Conservation (phyloP, 805 yeast species). For the Myxozyma nipponensis region DNA sequence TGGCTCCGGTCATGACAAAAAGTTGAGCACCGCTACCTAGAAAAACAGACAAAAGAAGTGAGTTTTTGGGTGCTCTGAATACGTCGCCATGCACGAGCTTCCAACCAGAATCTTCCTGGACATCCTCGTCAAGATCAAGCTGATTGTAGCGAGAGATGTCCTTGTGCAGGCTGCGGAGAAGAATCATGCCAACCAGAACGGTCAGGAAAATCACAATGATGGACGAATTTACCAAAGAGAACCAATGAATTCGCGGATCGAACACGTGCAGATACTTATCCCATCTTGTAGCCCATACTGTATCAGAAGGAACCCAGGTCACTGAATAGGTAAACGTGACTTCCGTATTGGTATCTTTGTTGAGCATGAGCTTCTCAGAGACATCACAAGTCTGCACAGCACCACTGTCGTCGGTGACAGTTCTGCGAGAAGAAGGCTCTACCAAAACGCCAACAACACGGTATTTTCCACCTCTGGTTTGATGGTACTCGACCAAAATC, state of each 20-base stretch:
- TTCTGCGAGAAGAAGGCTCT: conserved; percentile 57
- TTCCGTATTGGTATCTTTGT: conserved; percentile 47
- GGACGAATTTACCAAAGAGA: conserved; percentile 82
- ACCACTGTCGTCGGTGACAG: conserved; percentile 38
- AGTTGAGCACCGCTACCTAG: conserved; percentile 88
- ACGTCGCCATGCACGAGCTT: conserved; percentile 93
- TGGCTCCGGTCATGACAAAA: conserved; percentile 66
- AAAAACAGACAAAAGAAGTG: conserved; percentile 69
- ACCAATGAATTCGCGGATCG: conserved; percentile 95
- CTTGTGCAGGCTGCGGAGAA: conserved; percentile 71
- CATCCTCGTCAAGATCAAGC: conserved; percentile 71
- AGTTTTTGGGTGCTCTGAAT: conserved; percentile 73
- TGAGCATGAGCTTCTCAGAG: conserved; percentile 30
- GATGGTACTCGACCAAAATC: conserved; percentile 76
- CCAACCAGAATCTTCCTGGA: conserved; percentile 95
- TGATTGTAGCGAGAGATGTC: conserved; percentile 89
- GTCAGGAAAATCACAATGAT: conserved; percentile 74
- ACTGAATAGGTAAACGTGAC: conserved; percentile 88
- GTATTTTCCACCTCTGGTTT: conserved; percentile 58
- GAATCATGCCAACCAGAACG: conserved; percentile 69
- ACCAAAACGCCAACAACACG: conserved; percentile 92
- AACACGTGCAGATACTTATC: conserved; percentile 89
- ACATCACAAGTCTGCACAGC: conserved; percentile 32
- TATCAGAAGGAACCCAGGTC: conserved; percentile 59
- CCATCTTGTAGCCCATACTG: conserved; percentile 98